A percentile compares a stretch with the other conserved stretches of the same genome.
These are phyloP conservation scores for Mortierella hygrophila DNA, from an alignment of 192 early-diverging fungal species.

Conservation along the genomic window DNA sequence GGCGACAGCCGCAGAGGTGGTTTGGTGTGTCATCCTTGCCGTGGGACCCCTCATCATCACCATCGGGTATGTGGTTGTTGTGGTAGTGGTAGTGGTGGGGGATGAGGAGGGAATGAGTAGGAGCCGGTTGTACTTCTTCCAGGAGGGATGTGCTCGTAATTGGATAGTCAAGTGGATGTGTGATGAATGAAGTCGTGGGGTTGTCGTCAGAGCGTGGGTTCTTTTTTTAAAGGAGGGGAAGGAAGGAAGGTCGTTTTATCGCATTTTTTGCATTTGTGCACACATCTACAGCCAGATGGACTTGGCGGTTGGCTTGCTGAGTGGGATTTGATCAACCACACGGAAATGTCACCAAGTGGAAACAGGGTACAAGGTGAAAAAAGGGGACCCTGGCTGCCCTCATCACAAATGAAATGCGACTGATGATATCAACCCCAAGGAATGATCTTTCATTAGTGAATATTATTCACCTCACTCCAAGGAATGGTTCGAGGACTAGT, in stretches of 20 bases:
- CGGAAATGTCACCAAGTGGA: too few species aligned
- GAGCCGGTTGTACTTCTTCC: not conserved
- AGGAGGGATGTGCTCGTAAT: not conserved
- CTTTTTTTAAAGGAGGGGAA: not conserved
- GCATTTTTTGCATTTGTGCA: not conserved
- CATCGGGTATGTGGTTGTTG: not conserved
- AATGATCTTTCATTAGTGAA: too few species aligned
- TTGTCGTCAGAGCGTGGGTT: not conserved
- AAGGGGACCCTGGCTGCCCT: not conserved
- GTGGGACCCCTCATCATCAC: not conserved
- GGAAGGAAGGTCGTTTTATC: not conserved
- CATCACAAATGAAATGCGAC: too few species aligned
- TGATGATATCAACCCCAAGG: too few species aligned
- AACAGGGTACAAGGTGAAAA: not conserved
- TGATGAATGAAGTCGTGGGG: not conserved
- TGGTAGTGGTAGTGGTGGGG: not conserved
- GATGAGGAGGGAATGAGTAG: not conserved
- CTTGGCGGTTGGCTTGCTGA: not conserved
- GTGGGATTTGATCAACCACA: not conserved
- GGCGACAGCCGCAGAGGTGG: not conserved
- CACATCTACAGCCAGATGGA: not conserved
- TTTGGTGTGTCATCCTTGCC: not conserved
- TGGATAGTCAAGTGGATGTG: not conserved
- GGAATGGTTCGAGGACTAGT: too few species aligned
- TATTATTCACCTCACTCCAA: too few species aligned